Evolutionary conservation across 192 early-diverging fungal species (phyloP).

Genomic region (Helicostylum pulchrum): DNA sequence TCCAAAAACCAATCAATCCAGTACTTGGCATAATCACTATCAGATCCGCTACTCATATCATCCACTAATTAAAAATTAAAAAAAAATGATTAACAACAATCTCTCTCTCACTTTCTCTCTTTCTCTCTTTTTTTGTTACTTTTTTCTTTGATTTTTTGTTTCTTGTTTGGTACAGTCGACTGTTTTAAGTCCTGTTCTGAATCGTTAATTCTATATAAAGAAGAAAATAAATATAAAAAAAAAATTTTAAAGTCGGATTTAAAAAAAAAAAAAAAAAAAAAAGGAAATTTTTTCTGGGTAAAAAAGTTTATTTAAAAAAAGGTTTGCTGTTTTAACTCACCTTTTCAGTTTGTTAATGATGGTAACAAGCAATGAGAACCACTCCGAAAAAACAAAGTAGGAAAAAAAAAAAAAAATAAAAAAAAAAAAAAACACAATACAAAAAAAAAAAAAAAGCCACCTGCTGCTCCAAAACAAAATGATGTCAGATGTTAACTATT

Average conservation of each 20-base stretch:
- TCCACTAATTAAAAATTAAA: constrained; percentile 40
- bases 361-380: too few relatives aligned
- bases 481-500: too few relatives aligned
- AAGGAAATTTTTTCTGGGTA: too few relatives aligned
- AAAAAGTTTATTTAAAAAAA: too few relatives aligned
- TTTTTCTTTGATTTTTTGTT: constrained; percentile 4
- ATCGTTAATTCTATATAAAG: constrained; percentile 4
- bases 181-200: constrained; percentile 10
- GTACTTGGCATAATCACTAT: constrained; percentile 62
- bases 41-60: constrained; percentile 51
- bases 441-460: not conserved
- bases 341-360: too few relatives aligned
- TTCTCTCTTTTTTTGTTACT: too few relatives aligned
- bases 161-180: constrained; percentile 5
- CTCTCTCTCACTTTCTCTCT: too few relatives aligned
- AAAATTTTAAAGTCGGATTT: not conserved
- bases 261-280: too few relatives aligned
- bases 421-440: not conserved
- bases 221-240: too few relatives aligned
- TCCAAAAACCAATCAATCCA: constrained; percentile 95
- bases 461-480: too few relatives aligned
- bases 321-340: too few relatives aligned
- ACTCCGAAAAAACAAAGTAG: too few relatives aligned
- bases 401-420: not conserved
- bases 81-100: not conserved